A percentile compares a stretch with the other conserved stretches of the same genome.
Conservation (phyloP, 2,329 filamentous ascomycete species). For the Blastomyces gilchristii region DNA sequence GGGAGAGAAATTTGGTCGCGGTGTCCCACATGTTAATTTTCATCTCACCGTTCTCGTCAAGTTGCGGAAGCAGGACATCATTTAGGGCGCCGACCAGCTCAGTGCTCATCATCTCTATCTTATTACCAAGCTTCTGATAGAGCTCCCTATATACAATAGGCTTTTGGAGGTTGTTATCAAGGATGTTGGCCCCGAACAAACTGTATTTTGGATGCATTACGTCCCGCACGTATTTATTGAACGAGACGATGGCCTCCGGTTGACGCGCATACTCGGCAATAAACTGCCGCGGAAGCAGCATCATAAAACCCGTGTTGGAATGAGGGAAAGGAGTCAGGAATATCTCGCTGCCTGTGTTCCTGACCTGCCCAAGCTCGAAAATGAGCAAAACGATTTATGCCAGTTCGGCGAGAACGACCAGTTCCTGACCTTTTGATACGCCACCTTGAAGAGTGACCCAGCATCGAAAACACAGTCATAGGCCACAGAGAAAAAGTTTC, state of each 20-base stretch:
- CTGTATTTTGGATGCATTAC: conserved; percentile 7
- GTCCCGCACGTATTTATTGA: conserved; percentile 3
- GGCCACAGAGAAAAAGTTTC: neutral
- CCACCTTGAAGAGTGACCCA: conserved; percentile 1
- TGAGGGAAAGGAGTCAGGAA: conserved; percentile 7
- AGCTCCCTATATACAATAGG: conserved; percentile 12
- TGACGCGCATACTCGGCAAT: conserved; percentile 5
- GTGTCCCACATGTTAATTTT: conserved; percentile 16
- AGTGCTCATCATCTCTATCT: conserved; percentile 13
- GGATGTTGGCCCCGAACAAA: conserved; percentile 1
- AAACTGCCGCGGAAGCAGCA: conserved; percentile 2
- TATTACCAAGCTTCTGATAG: conserved; percentile 10
- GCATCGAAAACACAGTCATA: conserved; percentile 3
- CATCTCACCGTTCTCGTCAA: conserved; percentile 9
- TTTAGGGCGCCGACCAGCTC: conserved; percentile 10
- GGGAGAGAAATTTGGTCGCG: conserved; percentile 10
- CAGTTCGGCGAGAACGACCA: neutral
- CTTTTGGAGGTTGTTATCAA: conserved; percentile 8
- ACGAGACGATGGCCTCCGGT: conserved; percentile 4
- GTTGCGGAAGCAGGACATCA: conserved; percentile 6
- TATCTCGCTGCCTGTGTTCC: neutral
- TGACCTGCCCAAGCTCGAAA: neutral
- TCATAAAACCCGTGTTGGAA: conserved; percentile 4
- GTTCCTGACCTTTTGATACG: conserved; percentile 1
- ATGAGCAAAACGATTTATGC: neutral